Conservation (phyloP, 2,329 filamentous ascomycete species). For the Phoma sp. region DNA sequence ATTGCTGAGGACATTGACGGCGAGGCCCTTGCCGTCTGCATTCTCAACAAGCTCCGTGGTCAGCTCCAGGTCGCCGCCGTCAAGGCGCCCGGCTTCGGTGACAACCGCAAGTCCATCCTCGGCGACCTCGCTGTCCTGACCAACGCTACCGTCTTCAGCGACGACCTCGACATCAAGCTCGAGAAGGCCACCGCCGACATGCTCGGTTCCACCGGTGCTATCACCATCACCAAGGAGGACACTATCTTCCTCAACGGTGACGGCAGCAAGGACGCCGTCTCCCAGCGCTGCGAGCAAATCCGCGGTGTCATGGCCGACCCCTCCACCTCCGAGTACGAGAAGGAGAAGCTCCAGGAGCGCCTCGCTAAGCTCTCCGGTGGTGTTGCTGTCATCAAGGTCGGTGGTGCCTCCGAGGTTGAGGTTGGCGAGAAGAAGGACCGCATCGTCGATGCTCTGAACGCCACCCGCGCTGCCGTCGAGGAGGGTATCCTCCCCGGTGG, state of each 20-base stretch:
- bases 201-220: conserved; percentile 95
- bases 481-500: conserved; percentile 98
- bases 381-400: conserved; percentile 99
- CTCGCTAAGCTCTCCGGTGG: conserved; percentile 98
- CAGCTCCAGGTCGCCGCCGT: conserved; percentile 98
- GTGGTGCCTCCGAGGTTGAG: conserved; percentile 96
- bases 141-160: conserved; percentile 96
- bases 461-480: conserved; percentile 96
- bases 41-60: conserved; percentile 99
- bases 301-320: conserved; percentile 94
- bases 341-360: conserved; percentile 99
- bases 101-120: conserved; percentile 99
- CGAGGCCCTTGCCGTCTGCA: conserved; percentile 97
- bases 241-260: conserved; percentile 98
- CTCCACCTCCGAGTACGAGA: conserved; percentile 97
- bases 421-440: conserved; percentile 99
- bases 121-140: conserved; percentile 95
- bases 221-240: conserved; percentile 99
- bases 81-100: conserved; percentile 98
- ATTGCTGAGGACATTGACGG: conserved; percentile 99
- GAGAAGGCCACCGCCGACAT: conserved; percentile 96
- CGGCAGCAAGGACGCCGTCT: conserved; percentile 89
- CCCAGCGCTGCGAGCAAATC: conserved; percentile 98
- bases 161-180: conserved; percentile 98
- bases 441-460: conserved; percentile 97